Conservation (phyloP, 495 filamentous ascomycete species). For the Penicillium manginii region DNA sequence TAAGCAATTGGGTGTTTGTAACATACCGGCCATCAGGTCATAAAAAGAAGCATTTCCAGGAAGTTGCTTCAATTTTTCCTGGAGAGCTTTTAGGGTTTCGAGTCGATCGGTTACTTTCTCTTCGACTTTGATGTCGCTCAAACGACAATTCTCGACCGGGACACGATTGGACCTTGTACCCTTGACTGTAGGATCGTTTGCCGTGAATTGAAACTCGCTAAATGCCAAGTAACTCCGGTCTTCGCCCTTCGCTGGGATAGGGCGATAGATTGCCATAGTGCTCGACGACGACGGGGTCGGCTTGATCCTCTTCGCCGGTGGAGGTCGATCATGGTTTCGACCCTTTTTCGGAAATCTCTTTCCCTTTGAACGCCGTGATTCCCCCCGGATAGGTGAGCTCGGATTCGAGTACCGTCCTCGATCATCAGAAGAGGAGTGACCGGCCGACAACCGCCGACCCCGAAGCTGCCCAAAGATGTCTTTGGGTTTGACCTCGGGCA, state of each 20-base stretch:
- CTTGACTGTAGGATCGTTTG: no score
- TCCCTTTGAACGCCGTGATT: not conserved
- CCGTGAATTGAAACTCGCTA: no score
- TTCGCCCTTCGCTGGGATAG: no score
- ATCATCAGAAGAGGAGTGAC: no score
- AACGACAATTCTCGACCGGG: conserved; percentile 25
- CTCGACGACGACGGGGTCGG: not conserved
- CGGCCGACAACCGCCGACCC: no score
- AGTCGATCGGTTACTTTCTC: conserved; percentile 15
- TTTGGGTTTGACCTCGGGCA: not conserved
- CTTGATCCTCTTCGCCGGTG: not conserved
- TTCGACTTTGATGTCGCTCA: conserved; percentile 16
- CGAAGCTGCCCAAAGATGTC: not conserved
- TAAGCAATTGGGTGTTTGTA: not conserved
- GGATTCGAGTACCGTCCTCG: no score
- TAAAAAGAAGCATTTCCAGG: conserved; percentile 8
- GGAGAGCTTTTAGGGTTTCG: conserved; percentile 8
- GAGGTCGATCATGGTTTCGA: not conserved
- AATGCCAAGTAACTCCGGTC: no score
- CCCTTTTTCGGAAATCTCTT: not conserved
- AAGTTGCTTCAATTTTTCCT: not conserved
- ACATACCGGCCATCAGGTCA: conserved; percentile 13
- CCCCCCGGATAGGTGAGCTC: no score
- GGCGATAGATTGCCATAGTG: no score
- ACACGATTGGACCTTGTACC: conserved; percentile 20